Evolutionary conservation across 257 asterid species (phyloP), one percentile per base, ranked within the genome.

Genomic region (Fraxinus quadrangulata): DNA sequence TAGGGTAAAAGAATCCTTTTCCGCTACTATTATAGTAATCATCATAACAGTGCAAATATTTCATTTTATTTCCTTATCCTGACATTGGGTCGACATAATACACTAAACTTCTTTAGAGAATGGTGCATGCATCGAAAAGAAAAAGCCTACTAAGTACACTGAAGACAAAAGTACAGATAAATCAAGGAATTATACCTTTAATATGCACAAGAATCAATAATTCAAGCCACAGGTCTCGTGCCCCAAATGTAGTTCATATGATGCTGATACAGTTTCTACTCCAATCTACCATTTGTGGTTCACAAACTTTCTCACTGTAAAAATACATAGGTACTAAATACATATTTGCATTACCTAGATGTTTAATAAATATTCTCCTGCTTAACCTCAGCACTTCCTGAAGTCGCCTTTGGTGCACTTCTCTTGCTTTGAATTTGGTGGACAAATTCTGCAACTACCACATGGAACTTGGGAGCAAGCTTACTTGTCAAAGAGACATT

Each of bases 391-490:
- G 83, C 79, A 67, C 54, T 88, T 78, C 84, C 94, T 72, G 82
- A 30, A 66, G 71, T 72, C 11, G 80, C 84, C 81, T 77, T 88
- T 49, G 82, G 84, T 34, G 93, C 87, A 80, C 91, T 86, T 87
- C 99, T 90, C 88, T 85, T 91, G 80, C 74, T 89, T 78, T 90
- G 92, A 84, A 95, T 93, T 83, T 88, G 93, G 36, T 75, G 92
- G 10, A 90, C 93, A 76, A 83, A 90, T 78, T 93, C 97, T 0
- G 90, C 81, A 63, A 89, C 83, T 14, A 95, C 36, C 77, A 90
- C 88, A 66, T 93, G 97, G 75, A 95, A 86, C 84, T 93, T 95
- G 13, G 99, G 99, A 73, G 93, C 92, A 73, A 88, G 89, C 87
- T 87, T 95, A 83, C 81, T 90, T 11, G 99, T 84, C 8, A 94